A percentile compares a stretch with the other conserved stretches of the same genome.
These are phyloP conservation scores for Stenogyne calaminthoides DNA, from an alignment of 305 asterid genomes.

Conservation along the genomic window DNA sequence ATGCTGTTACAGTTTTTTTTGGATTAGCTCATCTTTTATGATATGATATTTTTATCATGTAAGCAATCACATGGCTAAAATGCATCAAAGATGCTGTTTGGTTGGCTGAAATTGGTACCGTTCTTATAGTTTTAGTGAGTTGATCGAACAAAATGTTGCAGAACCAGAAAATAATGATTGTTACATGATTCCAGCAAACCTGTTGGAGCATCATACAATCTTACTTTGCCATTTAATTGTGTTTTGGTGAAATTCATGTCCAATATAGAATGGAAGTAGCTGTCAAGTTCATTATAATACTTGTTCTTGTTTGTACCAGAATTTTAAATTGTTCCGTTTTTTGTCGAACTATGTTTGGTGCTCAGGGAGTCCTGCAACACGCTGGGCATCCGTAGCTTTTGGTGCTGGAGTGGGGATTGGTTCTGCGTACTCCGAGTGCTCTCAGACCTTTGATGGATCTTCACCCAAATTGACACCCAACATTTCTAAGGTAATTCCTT, in stretches of 20 bases:
- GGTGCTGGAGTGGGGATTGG: slow-evolving; percentile 88
- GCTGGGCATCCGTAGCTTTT: slow-evolving; percentile 82
- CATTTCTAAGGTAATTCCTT: slow-evolving; percentile 41
- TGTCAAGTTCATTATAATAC: neutral
- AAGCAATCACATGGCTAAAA: neutral
- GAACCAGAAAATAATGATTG: neutral
- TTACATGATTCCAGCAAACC: neutral
- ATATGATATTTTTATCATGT: neutral
- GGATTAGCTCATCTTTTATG: neutral
- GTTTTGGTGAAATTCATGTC: neutral
- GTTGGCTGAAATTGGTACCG: neutral
- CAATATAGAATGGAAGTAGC: neutral
- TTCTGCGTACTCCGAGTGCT: slow-evolving; percentile 79
- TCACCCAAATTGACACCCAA: slow-evolving; percentile 36
- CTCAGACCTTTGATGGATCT: slow-evolving; percentile 52
- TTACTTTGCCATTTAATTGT: neutral
- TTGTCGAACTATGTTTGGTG: slow-evolving; percentile 10
- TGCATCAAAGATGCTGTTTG: neutral
- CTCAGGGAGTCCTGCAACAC: slow-evolving; percentile 79
- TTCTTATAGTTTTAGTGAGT: neutral
- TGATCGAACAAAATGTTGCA: neutral
- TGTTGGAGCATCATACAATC: neutral
- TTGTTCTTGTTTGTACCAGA: neutral
- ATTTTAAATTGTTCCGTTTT: neutral
- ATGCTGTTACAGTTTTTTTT: neutral